Evolutionary conservation across 495 filamentous ascomycete genomes (phyloP).

Genomic region (Penicillium maclennaniae): DNA sequence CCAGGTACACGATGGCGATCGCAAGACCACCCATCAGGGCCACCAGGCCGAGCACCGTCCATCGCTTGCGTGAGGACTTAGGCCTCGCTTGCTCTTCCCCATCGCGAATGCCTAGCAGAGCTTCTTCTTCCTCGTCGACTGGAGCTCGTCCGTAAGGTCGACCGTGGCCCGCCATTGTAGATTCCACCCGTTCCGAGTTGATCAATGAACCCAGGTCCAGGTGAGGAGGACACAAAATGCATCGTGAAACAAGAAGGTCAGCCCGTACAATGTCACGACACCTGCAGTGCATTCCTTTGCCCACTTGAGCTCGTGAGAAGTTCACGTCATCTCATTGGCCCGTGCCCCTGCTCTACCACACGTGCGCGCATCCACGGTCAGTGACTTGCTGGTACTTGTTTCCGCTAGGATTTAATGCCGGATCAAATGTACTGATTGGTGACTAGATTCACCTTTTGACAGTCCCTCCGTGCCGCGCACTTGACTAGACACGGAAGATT

Average conservation of each 20-base stretch:
- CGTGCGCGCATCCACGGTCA: neutral
- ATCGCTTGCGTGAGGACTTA: neutral
- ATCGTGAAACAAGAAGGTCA: neutral
- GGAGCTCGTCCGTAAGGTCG: neutral
- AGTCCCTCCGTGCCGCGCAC: neutral
- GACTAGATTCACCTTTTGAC: neutral
- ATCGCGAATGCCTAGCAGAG: slow-evolving; percentile 3
- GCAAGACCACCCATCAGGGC: neutral
- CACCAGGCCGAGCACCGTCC: slow-evolving; percentile 1
- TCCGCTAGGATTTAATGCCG: neutral
- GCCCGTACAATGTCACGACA: neutral
- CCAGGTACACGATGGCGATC: slow-evolving; percentile 1
- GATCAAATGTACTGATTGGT: neutral
- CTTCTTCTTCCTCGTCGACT: slow-evolving; percentile 1
- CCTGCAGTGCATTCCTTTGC: neutral
- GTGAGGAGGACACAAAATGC: neutral
- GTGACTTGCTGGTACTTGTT: neutral
- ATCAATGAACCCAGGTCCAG: neutral
- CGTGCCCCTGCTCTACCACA: neutral
- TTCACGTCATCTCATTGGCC: neutral
- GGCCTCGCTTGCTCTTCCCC: neutral
- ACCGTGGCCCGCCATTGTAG: slow-evolving; percentile 1
- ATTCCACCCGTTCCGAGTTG: neutral
- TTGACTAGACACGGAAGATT: neutral
- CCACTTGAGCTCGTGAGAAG: neutral